Evolutionary conservation across 352 stramenopile genomes (phyloP).

Genomic region (Phytophthora cryptogea): DNA sequence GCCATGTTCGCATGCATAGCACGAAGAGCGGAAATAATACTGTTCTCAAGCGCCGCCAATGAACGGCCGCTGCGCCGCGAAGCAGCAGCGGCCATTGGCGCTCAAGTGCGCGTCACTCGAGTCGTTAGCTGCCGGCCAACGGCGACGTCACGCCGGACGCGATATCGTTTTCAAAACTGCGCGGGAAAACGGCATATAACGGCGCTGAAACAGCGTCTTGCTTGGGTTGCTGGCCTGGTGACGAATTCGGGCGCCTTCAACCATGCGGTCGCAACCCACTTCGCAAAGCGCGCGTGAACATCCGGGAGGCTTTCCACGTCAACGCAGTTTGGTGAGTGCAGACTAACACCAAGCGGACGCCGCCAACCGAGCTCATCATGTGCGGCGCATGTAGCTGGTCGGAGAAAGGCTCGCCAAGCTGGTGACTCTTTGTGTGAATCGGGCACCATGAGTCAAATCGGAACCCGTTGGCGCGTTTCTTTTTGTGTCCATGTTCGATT

Average conservation of each 20-base stretch:
- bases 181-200: neutral
- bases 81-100: slow-evolving; percentile 15
- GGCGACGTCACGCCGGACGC: slow-evolving; percentile 12
- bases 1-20: neutral
- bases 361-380: too few relatives aligned
- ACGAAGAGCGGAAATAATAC: too few relatives aligned
- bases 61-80: neutral
- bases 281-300: neutral
- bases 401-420: too few relatives aligned
- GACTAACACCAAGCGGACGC: too few relatives aligned
- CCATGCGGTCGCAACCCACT: slow-evolving; percentile 5
- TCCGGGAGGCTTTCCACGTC: neutral
- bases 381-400: too few relatives aligned
- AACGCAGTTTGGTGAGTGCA: neutral
- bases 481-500: too few relatives aligned
- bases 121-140: neutral
- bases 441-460: too few relatives aligned
- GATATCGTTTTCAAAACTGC: slow-evolving; percentile 2
- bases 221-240: neutral
- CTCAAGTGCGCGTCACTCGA: slow-evolving; percentile 11
- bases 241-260: slow-evolving; percentile 15
- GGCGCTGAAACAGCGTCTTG: slow-evolving; percentile 10
- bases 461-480: too few relatives aligned
- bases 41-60: slow-evolving; percentile 12
- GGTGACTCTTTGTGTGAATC: too few relatives aligned